Evolutionary conservation across 352 stramenopile genomes (phyloP), one percentile per base, ranked within the genome.

Genomic region (Globisporangium rhizosaccharum): DNA sequence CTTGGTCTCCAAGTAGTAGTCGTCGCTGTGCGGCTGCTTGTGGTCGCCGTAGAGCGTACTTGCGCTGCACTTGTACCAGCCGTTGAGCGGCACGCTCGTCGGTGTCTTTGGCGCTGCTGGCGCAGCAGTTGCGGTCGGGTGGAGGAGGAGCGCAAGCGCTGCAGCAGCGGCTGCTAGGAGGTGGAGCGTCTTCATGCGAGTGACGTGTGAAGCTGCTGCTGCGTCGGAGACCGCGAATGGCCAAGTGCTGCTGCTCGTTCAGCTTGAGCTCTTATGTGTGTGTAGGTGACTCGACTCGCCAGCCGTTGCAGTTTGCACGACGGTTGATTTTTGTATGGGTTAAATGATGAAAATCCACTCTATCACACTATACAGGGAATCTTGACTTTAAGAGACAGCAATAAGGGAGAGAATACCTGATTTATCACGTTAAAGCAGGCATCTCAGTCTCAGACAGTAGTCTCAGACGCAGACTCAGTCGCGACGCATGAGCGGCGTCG

Each of bases 1-100:
- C 30, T 60, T 67, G 9, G 65, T 59, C 41, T 68, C 53, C 46
- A 75, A 48, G 60, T 70, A 70, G 50, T 67, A 70, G 51, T 62
- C 64, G 48, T 66, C 59, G 37, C 36, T 54, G 54, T 57, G 44
- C 39, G 49, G 36, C 6, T 36, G 25, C 30, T 42, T 57, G 33
- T n/a, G n/a, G 12, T 36, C 49, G 37, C 37, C 39, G 12, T 46
- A 45, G 8, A 67, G 61, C 23, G 68, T 75, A 55, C 61, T 75
- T 9, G 54, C 37, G 37, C 56, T 64, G 61, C 68, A 75, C 42
- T 67, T 63, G 57, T 65, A 75, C 68, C 68, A 75, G 46, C 68
- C 68, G 30, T 75, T 75, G 54, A 72, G 36, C 33, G 47, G 65
- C 54, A 72, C 65, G 17, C 46, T 30, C 41, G 54, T 48, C 26